Percentiles rank a stretch among this genome's conserved stretches.
Conservation (phyloP, 2,329 filamentous ascomycete species). For the Fusarium sp. region DNA sequence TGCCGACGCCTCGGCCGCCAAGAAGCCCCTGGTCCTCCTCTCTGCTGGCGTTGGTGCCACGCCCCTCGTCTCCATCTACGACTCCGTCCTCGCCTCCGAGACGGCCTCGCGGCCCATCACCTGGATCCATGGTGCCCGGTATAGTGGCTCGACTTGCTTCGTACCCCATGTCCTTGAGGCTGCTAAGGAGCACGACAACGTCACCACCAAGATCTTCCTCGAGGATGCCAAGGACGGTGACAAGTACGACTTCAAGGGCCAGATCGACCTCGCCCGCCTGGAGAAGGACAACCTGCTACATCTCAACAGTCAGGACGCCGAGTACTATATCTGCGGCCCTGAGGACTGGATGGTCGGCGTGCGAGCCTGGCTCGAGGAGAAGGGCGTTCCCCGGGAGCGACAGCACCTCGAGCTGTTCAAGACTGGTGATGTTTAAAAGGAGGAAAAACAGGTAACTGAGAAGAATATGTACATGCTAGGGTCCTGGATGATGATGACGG, state of each 20-base stretch:
- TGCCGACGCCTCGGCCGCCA: constrained; percentile 55
- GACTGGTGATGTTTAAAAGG: constrained; percentile 61
- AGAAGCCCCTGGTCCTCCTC: constrained; percentile 74
- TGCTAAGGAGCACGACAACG: constrained; percentile 54
- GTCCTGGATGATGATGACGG: background rate
- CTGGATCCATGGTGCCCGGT: constrained; percentile 75
- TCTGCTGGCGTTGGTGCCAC: constrained; percentile 80
- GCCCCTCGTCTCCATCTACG: constrained; percentile 76
- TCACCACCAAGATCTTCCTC: constrained; percentile 69
- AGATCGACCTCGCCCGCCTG: constrained; percentile 71
- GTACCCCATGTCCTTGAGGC: constrained; percentile 65
- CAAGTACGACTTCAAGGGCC: constrained; percentile 73
- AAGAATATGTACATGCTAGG: constrained; percentile 2
- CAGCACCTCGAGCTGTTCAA: constrained; percentile 79
- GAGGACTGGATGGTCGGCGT: constrained; percentile 77
- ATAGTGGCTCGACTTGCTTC: constrained; percentile 69
- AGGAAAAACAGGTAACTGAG: background rate
- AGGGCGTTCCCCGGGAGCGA: constrained; percentile 71
- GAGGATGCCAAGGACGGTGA: constrained; percentile 65
- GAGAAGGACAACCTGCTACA: constrained; percentile 69
- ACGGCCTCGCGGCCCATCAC: constrained; percentile 64
- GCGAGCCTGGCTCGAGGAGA: constrained; percentile 65
- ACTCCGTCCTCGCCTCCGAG: constrained; percentile 61
- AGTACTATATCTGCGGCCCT: constrained; percentile 83
- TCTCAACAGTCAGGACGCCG: constrained; percentile 66